These are phyloP conservation scores for Quercus agrifolia DNA, from an alignment of 306 rosid genomes.

Conservation along the genomic window DNA sequence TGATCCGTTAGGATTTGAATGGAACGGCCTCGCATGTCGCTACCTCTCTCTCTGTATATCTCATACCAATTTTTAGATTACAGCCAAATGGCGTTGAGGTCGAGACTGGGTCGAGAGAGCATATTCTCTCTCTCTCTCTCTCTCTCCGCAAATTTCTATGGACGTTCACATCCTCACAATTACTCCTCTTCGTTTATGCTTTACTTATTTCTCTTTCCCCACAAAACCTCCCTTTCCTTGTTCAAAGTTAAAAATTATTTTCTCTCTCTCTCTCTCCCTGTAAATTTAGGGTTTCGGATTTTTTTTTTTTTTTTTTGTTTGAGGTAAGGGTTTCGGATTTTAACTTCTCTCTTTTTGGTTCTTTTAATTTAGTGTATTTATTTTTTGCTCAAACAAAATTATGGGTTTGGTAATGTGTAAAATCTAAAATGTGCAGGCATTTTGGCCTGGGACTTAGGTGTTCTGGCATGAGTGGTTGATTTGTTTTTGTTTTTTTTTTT, in stretches of 20 bases:
- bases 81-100: conserved; percentile 27
- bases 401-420: conserved; percentile 25
- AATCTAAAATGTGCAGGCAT: conserved; percentile 34
- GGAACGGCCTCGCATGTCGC: conserved; percentile 36
- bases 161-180: no score
- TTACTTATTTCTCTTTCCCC: not conserved
- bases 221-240: not conserved
- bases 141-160: conserved; percentile 22
- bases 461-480: conserved; percentile 58
- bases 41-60: not conserved
- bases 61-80: no score
- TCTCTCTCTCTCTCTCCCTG: not conserved
- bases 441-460: conserved; percentile 32
- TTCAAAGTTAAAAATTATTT: no score
- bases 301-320: not conserved
- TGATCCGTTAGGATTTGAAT: conserved; percentile 11
- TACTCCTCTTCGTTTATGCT: no score
- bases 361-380: not conserved
- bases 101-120: conserved; percentile 30
- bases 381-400: conserved; percentile 4
- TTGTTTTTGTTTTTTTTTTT: conserved; percentile 10
- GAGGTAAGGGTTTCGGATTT: not conserved
- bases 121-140: conserved; percentile 10
- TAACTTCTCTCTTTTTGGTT: not conserved
- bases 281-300: not conserved